Evolutionary conservation across 2,329 filamentous ascomycete species (phyloP).

Genomic region (Alternaria arborescens): DNA sequence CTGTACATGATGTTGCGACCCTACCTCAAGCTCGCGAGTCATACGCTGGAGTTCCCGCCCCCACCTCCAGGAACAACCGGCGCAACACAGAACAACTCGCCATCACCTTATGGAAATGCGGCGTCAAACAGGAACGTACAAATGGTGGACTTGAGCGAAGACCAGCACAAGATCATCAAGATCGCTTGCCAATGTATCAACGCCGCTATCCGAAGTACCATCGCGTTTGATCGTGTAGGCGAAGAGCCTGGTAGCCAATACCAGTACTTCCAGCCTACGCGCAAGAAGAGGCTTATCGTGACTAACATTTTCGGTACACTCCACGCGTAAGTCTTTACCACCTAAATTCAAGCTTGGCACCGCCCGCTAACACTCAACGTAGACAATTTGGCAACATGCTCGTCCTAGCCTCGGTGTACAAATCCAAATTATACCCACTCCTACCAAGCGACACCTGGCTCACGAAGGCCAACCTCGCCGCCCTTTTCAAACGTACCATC

Average conservation of each 20-base stretch:
- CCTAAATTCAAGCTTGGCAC: background rate
- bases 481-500: constrained; percentile 66
- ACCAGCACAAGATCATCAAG: constrained; percentile 37
- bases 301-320: constrained; percentile 97
- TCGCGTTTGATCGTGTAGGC: constrained; percentile 75
- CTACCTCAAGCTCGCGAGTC: constrained; percentile 70
- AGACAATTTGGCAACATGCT: constrained; percentile 98
- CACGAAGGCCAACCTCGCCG: constrained; percentile 35
- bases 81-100: constrained; percentile 59
- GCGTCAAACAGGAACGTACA: constrained; percentile 32
- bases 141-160: constrained; percentile 38
- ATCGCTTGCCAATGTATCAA: constrained; percentile 45
- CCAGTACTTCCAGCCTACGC: constrained; percentile 61
- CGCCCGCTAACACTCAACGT: constrained; percentile 18
- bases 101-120: constrained; percentile 50
- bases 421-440: constrained; percentile 59
- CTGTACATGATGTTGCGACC: constrained; percentile 88
- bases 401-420: constrained; percentile 83
- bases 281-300: constrained; percentile 75
- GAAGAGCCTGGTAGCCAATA: constrained; percentile 35
- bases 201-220: constrained; percentile 84
- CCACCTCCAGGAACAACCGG: constrained; percentile 27
- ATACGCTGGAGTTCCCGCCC: constrained; percentile 55
- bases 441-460: constrained; percentile 36
- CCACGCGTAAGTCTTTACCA: constrained; percentile 59